Evolutionary conservation across 139 green algal species (phyloP).

Genomic region (Picochlorum sp.): DNA sequence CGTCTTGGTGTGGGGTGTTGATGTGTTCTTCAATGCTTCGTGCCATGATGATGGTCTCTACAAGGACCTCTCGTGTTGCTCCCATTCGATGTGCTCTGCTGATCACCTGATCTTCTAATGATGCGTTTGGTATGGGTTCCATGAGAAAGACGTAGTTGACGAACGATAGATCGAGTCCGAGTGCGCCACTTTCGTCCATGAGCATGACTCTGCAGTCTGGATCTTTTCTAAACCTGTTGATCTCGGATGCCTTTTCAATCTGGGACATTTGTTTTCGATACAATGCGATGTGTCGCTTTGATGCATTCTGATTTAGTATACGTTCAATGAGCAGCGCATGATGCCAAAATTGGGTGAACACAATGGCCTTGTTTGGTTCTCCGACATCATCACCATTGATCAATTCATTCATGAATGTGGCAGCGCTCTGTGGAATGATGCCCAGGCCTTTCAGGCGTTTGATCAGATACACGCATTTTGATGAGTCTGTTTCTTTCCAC

Average conservation of each 20-base stretch:
- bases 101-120: slow-evolving; percentile 72
- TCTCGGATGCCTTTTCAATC: background rate
- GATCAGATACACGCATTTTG: slow-evolving; percentile 68
- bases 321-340: slow-evolving; percentile 53
- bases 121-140: slow-evolving; percentile 81
- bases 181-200: slow-evolving; percentile 65
- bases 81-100: slow-evolving; percentile 85
- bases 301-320: background rate
- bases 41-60: slow-evolving; percentile 79
- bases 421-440: slow-evolving; percentile 10
- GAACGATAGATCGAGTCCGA: slow-evolving; percentile 90
- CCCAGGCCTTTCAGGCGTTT: slow-evolving; percentile 44
- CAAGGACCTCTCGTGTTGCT: slow-evolving; percentile 44
- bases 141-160: slow-evolving; percentile 82
- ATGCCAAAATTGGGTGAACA: slow-evolving; percentile 77
- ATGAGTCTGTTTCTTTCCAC: slow-evolving; percentile 61
- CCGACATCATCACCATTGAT: too few species aligned
- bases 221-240: slow-evolving; percentile 41
- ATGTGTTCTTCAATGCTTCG: slow-evolving; percentile 22
- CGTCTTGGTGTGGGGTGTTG: background rate
- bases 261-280: slow-evolving; percentile 4
- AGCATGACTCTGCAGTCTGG: slow-evolving; percentile 54
- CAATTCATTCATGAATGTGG: slow-evolving; percentile 28
- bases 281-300: background rate
- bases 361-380: slow-evolving; percentile 49